These are phyloP conservation scores for Saturnispora halmiae DNA, from an alignment of 805 yeast genomes.

Conservation along the genomic window DNA sequence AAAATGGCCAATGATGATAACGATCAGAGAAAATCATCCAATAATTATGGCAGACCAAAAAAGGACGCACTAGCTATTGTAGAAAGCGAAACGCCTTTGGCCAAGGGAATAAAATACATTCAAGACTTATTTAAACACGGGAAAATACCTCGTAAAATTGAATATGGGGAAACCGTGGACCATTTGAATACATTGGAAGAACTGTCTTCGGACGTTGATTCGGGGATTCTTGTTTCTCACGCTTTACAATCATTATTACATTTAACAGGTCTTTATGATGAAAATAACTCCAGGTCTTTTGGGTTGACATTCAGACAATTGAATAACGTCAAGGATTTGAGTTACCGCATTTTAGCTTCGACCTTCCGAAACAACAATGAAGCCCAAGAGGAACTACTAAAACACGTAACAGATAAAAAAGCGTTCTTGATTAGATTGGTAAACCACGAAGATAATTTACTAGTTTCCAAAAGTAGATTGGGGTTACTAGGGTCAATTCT, in stretches of 20 bases:
- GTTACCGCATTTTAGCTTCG: slow-evolving; percentile 54
- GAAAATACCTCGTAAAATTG: background rate
- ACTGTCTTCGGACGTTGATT: slow-evolving; percentile 58
- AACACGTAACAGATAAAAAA: slow-evolving; percentile 15
- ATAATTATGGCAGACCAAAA: background rate
- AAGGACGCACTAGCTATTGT: background rate
- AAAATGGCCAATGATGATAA: background rate
- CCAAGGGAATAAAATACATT: slow-evolving; percentile 6
- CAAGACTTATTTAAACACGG: slow-evolving; percentile 2
- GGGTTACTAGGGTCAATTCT: slow-evolving; percentile 44
- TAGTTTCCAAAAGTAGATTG: slow-evolving; percentile 32
- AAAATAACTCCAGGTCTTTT: slow-evolving; percentile 4
- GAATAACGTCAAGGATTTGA: slow-evolving; percentile 36
- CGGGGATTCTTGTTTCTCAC: slow-evolving; percentile 41
- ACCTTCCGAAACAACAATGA: slow-evolving; percentile 65
- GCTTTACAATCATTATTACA: slow-evolving; percentile 28
- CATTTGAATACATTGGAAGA: slow-evolving; percentile 41
- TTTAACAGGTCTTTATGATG: slow-evolving; percentile 22
- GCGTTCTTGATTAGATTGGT: slow-evolving; percentile 17
- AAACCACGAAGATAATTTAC: slow-evolving; percentile 4
- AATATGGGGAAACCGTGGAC: slow-evolving; percentile 11
- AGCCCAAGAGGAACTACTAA: slow-evolving; percentile 18
- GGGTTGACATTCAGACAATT: slow-evolving; percentile 13
- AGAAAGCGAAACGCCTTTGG: slow-evolving; percentile 3
- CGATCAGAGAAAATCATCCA: background rate